Evolutionary conservation across 257 asterid species (phyloP), one percentile per base, ranked within the genome.

Genomic region (Jaltomata sinuosa): DNA sequence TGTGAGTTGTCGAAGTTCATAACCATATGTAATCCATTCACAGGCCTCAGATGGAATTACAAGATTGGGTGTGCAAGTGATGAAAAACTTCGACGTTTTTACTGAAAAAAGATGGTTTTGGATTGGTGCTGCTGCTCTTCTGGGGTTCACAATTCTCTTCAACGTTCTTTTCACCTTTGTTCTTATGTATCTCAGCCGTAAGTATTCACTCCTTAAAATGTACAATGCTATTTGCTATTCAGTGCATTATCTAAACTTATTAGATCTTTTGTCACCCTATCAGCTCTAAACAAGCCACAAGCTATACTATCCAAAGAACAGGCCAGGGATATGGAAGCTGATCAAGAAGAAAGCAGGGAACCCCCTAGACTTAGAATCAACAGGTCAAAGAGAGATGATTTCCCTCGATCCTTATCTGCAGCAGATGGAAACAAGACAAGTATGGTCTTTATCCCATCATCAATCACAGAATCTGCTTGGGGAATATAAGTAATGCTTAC

Each of bases 261-360:
- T 18, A 47, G 16, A 21, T 50, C 25, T 67, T 47, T 83, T 83
- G 59, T 61, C 50, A 40, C 55, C 54, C 18, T 29, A 65, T 88
- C 79, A 94, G 99, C 98, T 86, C 91, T 89, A 5, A 97, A 96
- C 76, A 93, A 91, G 87, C 97, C 97, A 82, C 98, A 93, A 89
- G 98, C 98, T 68, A 90, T 89, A 85, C 90, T 96, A 86, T 93
- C 99, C 25, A 93, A 96, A 84, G 98, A 94, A 89, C 91, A 92
- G 78, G 98, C 95, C 32, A 88, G 85, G 84, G 94, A 92, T 84
- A 92, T 93, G 93, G 94, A 92, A 84, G 83, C 34, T 14, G 90
- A 84, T 1, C 81, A 90, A 25, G 91, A 87, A 81, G 95, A 88
- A 64, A 82, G 85, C 16, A 84, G 85, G 36, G 93, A 84, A 50